These are phyloP conservation scores for Gyromitra esculenta DNA, from an alignment of 2,329 filamentous ascomycete genomes.

Conservation along the genomic window DNA sequence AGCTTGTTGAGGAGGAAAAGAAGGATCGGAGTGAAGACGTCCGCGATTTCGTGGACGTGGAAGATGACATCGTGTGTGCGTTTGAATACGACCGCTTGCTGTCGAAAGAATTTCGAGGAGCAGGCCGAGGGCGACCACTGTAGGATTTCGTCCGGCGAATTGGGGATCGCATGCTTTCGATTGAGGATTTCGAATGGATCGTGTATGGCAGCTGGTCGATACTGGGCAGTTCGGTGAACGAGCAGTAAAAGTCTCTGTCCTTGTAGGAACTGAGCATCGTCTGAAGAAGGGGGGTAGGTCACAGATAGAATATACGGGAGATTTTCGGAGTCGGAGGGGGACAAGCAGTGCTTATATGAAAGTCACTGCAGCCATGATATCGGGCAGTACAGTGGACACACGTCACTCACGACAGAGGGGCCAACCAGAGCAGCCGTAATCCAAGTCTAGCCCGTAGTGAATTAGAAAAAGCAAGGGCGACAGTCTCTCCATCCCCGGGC, in stretches of 20 bases:
- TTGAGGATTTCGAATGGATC: constrained; percentile 45
- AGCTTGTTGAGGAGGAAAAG: constrained; percentile 34
- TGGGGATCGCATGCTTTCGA: constrained; percentile 42
- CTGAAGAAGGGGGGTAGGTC: constrained; percentile 19
- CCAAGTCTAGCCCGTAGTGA: constrained; percentile 36
- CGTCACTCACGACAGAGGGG: constrained; percentile 34
- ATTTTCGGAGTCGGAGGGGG: constrained; percentile 26
- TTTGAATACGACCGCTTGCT: constrained; percentile 42
- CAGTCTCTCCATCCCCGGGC: constrained; percentile 8
- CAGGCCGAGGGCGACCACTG: constrained; percentile 8
- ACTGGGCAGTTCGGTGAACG: constrained; percentile 45
- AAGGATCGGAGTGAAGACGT: constrained; percentile 46
- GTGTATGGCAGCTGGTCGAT: constrained; percentile 45
- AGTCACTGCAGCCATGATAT: constrained; percentile 23
- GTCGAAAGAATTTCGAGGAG: constrained; percentile 33
- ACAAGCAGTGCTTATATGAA: constrained; percentile 47
- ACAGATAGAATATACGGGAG: constrained; percentile 29
- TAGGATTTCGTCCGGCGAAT: constrained; percentile 31
- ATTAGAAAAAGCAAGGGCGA: constrained; percentile 26
- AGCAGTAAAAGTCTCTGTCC: constrained; percentile 52
- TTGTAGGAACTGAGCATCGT: constrained; percentile 44
- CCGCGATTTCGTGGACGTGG: constrained; percentile 45
- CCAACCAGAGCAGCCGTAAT: constrained; percentile 27
- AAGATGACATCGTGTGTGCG: constrained; percentile 35
- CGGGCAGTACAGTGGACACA: constrained; percentile 22